Evolutionary conservation across 2,329 filamentous ascomycete genomes (phyloP).

Genomic region (Fusarium algeriense): DNA sequence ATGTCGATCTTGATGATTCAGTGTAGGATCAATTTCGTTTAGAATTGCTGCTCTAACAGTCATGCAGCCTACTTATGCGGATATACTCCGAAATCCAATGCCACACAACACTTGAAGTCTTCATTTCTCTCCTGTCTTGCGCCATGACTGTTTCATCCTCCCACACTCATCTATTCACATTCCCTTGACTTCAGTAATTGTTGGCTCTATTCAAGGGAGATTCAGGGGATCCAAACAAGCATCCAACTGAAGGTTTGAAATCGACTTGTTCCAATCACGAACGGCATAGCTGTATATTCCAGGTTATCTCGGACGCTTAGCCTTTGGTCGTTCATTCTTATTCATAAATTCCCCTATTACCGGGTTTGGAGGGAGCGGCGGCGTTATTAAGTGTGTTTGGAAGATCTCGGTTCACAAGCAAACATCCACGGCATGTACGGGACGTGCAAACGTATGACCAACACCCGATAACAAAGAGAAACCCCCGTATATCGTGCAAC

Average conservation of each 20-base stretch:
- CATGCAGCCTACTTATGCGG: not conserved
- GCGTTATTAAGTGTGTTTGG: not conserved
- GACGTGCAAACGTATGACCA: conserved; percentile 37
- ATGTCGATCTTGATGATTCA: not conserved
- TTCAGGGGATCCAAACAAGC: not conserved
- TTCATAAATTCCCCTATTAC: not conserved
- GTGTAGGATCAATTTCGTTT: not conserved
- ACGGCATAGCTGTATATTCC: not conserved
- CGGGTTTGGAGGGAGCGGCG: not conserved
- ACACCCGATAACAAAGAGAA: conserved; percentile 37
- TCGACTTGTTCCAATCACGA: not conserved
- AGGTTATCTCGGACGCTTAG: not conserved
- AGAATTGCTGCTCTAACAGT: not conserved
- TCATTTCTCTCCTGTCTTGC: not conserved
- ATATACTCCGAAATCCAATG: not conserved
- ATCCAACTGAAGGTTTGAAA: not conserved
- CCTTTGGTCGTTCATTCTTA: not conserved
- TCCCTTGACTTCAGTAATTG: not conserved
- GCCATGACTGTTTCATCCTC: not conserved
- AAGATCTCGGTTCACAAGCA: not conserved
- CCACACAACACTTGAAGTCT: not conserved
- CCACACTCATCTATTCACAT: not conserved
- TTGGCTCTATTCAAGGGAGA: conserved; percentile 3
- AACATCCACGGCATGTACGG: not conserved
- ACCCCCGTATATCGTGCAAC: conserved; percentile 15